Percentiles rank a stretch among this genome's conserved stretches.
Evolutionary conservation across 2,329 filamentous ascomycete species (phyloP).

Genomic region (Diaporthe citri): DNA sequence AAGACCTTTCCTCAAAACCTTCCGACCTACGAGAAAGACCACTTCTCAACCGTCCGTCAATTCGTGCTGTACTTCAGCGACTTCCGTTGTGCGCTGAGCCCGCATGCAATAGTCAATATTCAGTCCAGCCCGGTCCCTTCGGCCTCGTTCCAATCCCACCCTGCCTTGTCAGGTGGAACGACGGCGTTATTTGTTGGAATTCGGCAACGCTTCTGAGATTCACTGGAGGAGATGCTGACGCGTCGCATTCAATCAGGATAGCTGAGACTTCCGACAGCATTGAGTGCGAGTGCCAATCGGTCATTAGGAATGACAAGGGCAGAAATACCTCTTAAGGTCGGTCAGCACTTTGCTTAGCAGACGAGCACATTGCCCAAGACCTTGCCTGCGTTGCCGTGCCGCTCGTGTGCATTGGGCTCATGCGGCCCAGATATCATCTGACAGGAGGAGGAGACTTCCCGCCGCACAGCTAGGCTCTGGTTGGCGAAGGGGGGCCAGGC

Average conservation of each 20-base stretch:
- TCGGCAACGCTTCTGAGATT: neutral
- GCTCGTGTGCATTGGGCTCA: constrained; percentile 31
- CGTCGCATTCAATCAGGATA: constrained; percentile 32
- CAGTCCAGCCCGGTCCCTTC: neutral
- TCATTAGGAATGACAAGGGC: constrained; percentile 41
- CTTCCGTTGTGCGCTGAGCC: neutral
- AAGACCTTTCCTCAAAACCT: neutral
- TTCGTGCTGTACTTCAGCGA: neutral
- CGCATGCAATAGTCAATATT: neutral
- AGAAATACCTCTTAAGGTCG: constrained; percentile 39
- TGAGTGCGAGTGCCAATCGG: constrained; percentile 35
- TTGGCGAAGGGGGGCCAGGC: constrained; percentile 27
- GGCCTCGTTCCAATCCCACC: neutral
- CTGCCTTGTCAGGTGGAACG: neutral
- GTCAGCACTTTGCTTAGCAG: constrained; percentile 36
- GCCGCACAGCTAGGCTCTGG: constrained; percentile 21
- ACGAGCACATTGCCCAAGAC: constrained; percentile 15
- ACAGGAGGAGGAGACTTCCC: constrained; percentile 29
- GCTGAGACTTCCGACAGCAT: constrained; percentile 19
- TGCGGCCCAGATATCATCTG: constrained; percentile 34
- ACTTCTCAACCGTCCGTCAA: neutral
- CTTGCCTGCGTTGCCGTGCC: constrained; percentile 34
- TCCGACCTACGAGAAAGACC: neutral
- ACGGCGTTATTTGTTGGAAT: neutral
- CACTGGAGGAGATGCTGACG: constrained; percentile 33